Evolutionary conservation across 2,329 filamentous ascomycete species (phyloP), one percentile per base, ranked within the genome.

Genomic region (Proliferodiscus dingleyae): DNA sequence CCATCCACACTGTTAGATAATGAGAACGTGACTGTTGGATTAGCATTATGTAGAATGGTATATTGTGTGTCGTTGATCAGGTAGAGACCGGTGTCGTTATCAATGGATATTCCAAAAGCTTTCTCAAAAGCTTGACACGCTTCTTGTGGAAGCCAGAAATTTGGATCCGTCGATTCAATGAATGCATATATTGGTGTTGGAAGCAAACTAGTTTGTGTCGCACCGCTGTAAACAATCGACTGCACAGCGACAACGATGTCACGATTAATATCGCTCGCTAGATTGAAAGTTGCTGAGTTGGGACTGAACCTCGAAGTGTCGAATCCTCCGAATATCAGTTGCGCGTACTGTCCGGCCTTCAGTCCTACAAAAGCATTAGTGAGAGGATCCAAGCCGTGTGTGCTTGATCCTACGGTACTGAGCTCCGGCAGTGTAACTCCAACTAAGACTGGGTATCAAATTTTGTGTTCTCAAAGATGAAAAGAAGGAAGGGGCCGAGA

Each of bases 371-470:
- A 22, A 37, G 19, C 15, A 28, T 34, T 11, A 22, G 37, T 41
- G 6, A 45, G 36, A 7, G 23, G 26, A 10, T 47, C 22, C n/a
- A 26, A 11, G 4, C 15, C 2, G 4, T 23, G 26, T 22, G 3
- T 4, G 19, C 6, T 11, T 4, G 24, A 33, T 4, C 61, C 52
- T 55, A 66, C 67, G 64, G 59, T 89, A 88, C 49, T 75, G 74
- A 16, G 83, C 83, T 10, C 85, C 85, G 30, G 85, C 84, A 4
- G 85, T 88, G 62, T 82, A 89, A 43, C 66, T 68, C 66, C 66
- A 70, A 46, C 64, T 68, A 13, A 68, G 40, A 42, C 66, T 68
- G 9, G 66, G 66, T 19, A 68, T 68, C 9, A 60, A 45, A 1
- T 60, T 55, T 15, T 66, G 52, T 5, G 63, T 58, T 50, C 64